Conservation (phyloP, 345 rosid genomes). For the Linum lewisii region DNA sequence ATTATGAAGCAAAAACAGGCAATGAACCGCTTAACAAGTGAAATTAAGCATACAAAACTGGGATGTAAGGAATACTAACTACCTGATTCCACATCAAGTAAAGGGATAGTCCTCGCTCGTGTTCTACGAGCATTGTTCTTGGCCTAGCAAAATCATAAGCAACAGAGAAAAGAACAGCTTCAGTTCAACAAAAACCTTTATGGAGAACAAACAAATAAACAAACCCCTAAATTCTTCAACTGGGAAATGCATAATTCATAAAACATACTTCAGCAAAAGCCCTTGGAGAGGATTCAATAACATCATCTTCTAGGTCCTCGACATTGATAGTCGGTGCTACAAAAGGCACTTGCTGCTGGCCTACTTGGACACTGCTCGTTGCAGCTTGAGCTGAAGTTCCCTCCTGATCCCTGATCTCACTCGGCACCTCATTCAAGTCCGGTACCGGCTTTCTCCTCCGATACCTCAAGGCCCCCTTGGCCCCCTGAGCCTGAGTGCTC, state of each 20-base stretch:
- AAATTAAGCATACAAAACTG: background rate
- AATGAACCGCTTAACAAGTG: background rate
- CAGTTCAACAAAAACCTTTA: background rate
- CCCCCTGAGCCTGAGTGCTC: conserved; percentile 1
- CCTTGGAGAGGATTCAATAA: conserved; percentile 58
- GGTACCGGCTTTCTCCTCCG: conserved; percentile 39
- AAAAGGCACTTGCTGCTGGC: conserved; percentile 24
- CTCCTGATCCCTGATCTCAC: conserved; percentile 44
- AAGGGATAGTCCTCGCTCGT: conserved; percentile 19
- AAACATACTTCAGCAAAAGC: conserved; percentile 61
- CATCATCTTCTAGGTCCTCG: conserved; percentile 79
- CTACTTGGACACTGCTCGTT: conserved; percentile 13
- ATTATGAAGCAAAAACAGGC: background rate
- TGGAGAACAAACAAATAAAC: background rate
- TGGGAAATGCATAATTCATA: background rate
- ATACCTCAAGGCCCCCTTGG: conserved; percentile 29
- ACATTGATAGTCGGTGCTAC: conserved; percentile 41
- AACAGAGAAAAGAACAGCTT: background rate
- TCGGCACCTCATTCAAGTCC: conserved; percentile 44
- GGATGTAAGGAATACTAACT: background rate
- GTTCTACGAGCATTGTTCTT: conserved; percentile 54
- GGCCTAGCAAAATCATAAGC: conserved; percentile 40
- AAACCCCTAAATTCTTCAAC: background rate
- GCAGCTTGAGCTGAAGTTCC: conserved; percentile 39
- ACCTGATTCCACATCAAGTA: conserved; percentile 79